Evolutionary conservation across 139 green algal species (phyloP).

Genomic region (Coelastrella sp.): DNA sequence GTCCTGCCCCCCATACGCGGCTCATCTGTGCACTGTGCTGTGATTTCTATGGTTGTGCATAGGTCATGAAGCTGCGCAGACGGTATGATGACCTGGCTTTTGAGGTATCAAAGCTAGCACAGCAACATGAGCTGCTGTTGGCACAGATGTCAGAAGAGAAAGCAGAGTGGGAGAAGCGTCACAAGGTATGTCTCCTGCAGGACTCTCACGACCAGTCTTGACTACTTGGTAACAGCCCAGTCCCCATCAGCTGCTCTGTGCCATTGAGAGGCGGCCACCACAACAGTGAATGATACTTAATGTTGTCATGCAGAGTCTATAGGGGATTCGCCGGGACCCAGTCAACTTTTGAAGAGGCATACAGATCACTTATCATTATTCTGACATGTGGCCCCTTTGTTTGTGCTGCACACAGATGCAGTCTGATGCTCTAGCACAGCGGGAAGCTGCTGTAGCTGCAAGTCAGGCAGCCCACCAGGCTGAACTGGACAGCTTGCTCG

Average conservation of each 20-base stretch:
- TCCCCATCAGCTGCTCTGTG: background rate
- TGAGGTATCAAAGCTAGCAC: background rate
- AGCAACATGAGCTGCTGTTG: constrained; percentile 30
- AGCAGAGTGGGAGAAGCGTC: constrained; percentile 39
- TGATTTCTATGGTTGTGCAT: background rate
- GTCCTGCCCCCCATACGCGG: no score
- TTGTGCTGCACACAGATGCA: background rate
- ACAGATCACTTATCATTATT: no score
- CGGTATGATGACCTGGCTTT: constrained; percentile 32
- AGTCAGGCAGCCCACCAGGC: background rate
- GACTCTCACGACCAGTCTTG: background rate
- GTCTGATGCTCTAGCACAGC: constrained; percentile 21
- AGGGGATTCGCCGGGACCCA: no score
- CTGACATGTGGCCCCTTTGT: background rate
- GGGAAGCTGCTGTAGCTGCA: constrained; percentile 17
- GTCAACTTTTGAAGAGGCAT: no score
- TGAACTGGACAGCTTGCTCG: constrained; percentile 41
- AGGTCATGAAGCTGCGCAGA: constrained; percentile 47
- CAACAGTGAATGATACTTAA: no score
- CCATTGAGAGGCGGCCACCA: no score
- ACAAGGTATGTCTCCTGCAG: constrained; percentile 10
- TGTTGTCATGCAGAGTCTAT: no score
- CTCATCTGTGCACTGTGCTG: no score
- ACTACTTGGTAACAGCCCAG: background rate
- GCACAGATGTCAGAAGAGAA: constrained; percentile 37